Percentiles rank a stretch among this genome's conserved stretches.
Conservation (phyloP, 352 stramenopile genomes). For the Phytophthora litchii region DNA sequence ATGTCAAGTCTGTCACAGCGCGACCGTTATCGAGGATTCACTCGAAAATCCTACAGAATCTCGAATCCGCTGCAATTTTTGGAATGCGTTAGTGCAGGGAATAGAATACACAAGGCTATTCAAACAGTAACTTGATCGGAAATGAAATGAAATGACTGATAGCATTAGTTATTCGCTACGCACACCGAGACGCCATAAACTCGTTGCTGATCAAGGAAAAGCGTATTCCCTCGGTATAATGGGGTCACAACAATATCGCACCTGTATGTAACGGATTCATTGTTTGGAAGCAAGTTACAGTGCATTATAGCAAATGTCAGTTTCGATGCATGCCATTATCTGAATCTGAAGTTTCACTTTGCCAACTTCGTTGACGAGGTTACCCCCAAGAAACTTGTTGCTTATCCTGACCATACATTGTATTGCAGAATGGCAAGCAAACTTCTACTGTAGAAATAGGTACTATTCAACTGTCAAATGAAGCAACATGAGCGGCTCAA, state of each 20-base stretch:
- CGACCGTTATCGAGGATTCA: constrained; percentile 18
- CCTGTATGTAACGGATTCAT: constrained; percentile 20
- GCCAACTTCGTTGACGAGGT: no score
- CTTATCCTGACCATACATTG: no score
- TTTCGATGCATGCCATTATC: neutral
- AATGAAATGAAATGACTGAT: neutral
- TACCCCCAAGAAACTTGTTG: no score
- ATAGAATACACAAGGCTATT: neutral
- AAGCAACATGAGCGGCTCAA: no score
- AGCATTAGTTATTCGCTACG: constrained; percentile 9
- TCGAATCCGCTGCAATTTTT: neutral
- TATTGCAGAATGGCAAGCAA: no score
- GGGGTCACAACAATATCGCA: neutral
- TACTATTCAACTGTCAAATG: no score
- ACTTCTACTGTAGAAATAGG: no score
- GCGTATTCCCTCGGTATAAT: constrained; percentile 1
- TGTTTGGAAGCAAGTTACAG: neutral
- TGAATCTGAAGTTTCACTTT: no score
- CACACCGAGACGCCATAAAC: constrained; percentile 1
- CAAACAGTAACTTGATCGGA: neutral
- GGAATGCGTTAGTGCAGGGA: neutral
- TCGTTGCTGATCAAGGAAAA: constrained; percentile 15
- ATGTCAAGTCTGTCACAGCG: constrained; percentile 20
- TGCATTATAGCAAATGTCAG: neutral
- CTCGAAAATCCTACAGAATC: neutral